Conservation (phyloP, 371 early-diverging fungal species). For the Mucor ambiguus region DNA sequence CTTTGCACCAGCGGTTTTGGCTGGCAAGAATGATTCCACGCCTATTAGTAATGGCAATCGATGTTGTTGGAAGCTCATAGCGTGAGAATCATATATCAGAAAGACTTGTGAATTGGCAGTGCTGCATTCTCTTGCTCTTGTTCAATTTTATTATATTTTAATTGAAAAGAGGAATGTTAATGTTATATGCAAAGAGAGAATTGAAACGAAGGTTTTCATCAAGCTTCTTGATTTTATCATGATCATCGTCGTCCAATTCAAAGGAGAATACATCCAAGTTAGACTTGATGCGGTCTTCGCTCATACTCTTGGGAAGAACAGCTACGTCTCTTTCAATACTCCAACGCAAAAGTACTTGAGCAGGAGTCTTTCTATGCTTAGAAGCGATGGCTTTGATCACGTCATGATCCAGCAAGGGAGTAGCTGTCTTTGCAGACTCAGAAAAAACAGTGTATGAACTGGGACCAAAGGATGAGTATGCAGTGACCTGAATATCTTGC, state of each 20-base stretch:
- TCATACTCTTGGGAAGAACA: constrained; percentile 70
- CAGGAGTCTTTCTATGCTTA: constrained; percentile 12
- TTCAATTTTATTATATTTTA: constrained; percentile 9
- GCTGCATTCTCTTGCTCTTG: too few relatives aligned
- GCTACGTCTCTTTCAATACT: constrained; percentile 51
- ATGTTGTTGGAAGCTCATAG: too few relatives aligned
- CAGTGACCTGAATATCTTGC: constrained; percentile 52
- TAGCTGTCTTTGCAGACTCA: constrained; percentile 44
- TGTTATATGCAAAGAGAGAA: constrained; percentile 28
- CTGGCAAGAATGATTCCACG: too few relatives aligned
- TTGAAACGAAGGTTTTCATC: constrained; percentile 38
- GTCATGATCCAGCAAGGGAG: constrained; percentile 48
- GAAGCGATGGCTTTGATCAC: constrained; percentile 26
- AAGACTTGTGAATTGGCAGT: too few relatives aligned
- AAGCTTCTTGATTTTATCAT: constrained; percentile 27
- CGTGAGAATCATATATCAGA: too few relatives aligned
- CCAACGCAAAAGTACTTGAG: constrained; percentile 56
- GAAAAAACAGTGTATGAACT: constrained; percentile 46
- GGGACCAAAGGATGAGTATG: constrained; percentile 64
- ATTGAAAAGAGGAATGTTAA: constrained; percentile 38
- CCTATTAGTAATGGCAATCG: too few relatives aligned
- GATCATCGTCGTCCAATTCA: constrained; percentile 28
- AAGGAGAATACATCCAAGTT: constrained; percentile 36
- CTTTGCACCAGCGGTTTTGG: too few relatives aligned
- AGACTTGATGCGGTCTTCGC: constrained; percentile 44